Base-by-base conservation (phyloP, 306 rosid genomes). In the Cyclanthera cordifolia region DNA sequence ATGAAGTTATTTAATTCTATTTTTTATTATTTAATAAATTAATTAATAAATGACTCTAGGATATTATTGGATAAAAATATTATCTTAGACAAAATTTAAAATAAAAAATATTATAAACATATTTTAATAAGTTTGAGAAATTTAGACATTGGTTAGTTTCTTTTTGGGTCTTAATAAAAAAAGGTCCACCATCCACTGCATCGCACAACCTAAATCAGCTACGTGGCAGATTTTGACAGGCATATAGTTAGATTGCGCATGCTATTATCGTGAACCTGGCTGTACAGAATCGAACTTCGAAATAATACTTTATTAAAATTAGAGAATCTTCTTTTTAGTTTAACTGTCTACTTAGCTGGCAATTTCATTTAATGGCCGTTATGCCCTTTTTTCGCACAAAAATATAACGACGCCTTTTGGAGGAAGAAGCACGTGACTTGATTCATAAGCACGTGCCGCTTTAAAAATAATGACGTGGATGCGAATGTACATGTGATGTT, bases 281-380 rank as follows among this genome's bases (percentile, higher is more conserved):
- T 4, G 46, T 58, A 58, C 3, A 0, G 20, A 32, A 58, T 14
- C 46, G 46, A 24, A 30, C 24, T n/a, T 58, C 14, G 34, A 58
- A 58, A 58, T 58, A 58, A 58, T 58, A 58, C n/a, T 58, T 58
- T 16, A 58, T 28, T 58, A 3, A 2, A 37, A 58, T 58, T 30
- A 58, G 15, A 58, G 66, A 58, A 58, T 58, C 66, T 58, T 58
- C 46, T 58, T 58, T n/a, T n/a, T n/a, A n/a, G n/a, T n/a, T n/a
- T n/a, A n/a, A n/a, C n/a, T n/a, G n/a, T 58, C 66, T 58, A 30
- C 46, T 58, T 58, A 58, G 46, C 66, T 30, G 66, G 32, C 66
- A 58, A 58, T 28, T 32, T 58, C 13, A 23, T 30, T 58, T 58
- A 8, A 58, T 46, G 66, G 66, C 46, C 66, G 46, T 58, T 30